Base-by-base conservation (phyloP, 176 grass and related monocot species). In the Oryza coarctata region DNA sequence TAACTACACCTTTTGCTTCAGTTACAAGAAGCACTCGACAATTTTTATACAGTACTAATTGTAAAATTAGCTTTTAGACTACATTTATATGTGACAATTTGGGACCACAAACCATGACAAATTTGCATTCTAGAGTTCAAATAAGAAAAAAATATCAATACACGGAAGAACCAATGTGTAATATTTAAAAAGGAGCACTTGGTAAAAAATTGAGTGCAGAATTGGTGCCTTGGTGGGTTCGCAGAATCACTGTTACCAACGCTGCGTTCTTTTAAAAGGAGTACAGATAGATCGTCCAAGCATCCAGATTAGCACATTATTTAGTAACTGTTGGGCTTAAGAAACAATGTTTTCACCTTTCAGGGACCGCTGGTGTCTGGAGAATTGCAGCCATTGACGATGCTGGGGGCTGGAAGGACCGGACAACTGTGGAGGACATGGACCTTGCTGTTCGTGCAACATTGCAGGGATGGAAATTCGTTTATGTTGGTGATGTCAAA, bases 401-500 rank as follows among this genome's bases (percentile, higher is more conserved):
- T 64, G 89, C 89, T 0, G 96, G 96, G 1, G 96, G 96, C 4
- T 99, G 96, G 96, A 93, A 95, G 77, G 93, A 99, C 66, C 87
- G 96, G n/a, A 99, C 96, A 0, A 99, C 96, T 5, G 96, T 99
- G 25, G 96, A 99, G 83, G 93, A 99, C 83, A 99, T 99, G 96
- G 96, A 99, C 83, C 66, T 99, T 14, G 96, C 96, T 1, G 91
- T 99, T 49, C 93, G 96, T 22, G 93, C 93, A 0, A 49, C 70
- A 10, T 85, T 99, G 3, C 83, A 45, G 85, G 93, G 93, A 22
- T 95, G 96, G 96, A 99, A 95, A 20, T 92, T 99, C 39, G 65
- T 99, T 25, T 99, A 94, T 14, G 80, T 95, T 5, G 93, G 93
- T 23, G 83, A 93, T 17, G 55, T 99, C 50, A 78, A 95, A 73